Conservation (phyloP, 202 grass and related monocot genomes). For the Schoenoplectus triqueter region DNA sequence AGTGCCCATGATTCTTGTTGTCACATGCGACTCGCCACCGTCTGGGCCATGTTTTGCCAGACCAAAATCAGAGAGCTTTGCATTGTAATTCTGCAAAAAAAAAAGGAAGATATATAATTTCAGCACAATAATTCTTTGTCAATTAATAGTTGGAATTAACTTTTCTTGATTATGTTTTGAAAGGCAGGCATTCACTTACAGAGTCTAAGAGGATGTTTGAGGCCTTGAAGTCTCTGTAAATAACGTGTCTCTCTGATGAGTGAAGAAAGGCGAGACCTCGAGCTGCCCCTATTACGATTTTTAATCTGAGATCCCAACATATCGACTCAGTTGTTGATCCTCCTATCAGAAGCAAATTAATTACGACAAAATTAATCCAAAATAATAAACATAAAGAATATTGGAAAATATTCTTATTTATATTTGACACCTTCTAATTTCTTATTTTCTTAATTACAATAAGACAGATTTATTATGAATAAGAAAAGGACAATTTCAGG, state of each 20-base stretch:
- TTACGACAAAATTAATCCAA: slow-evolving; percentile 8
- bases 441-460: not conserved
- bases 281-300: slow-evolving; percentile 82
- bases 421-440: not conserved
- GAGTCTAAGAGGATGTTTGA: slow-evolving; percentile 84
- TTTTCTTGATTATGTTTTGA: slow-evolving; percentile 5
- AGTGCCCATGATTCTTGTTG: slow-evolving; percentile 89
- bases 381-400: not conserved
- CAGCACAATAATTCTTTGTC: not conserved
- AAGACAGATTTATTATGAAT: not conserved
- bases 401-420: not conserved
- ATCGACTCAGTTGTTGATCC: slow-evolving; percentile 56
- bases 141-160: not conserved
- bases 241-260: slow-evolving; percentile 78
- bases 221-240: slow-evolving; percentile 90
- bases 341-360: slow-evolving; percentile 44
- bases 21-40: slow-evolving; percentile 75
- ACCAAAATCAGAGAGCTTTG: slow-evolving; percentile 89
- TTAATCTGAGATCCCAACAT: slow-evolving; percentile 76
- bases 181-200: slow-evolving; percentile 45
- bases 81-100: slow-evolving; percentile 59
- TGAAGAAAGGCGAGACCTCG: slow-evolving; percentile 89
- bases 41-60: slow-evolving; percentile 81
- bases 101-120: not conserved
- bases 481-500: not conserved